Percentiles rank a stretch among this genome's conserved stretches.
These are phyloP conservation scores for Phytomonas serpens DNA, from an alignment of 208 protist genomes.

Conservation along the genomic window DNA sequence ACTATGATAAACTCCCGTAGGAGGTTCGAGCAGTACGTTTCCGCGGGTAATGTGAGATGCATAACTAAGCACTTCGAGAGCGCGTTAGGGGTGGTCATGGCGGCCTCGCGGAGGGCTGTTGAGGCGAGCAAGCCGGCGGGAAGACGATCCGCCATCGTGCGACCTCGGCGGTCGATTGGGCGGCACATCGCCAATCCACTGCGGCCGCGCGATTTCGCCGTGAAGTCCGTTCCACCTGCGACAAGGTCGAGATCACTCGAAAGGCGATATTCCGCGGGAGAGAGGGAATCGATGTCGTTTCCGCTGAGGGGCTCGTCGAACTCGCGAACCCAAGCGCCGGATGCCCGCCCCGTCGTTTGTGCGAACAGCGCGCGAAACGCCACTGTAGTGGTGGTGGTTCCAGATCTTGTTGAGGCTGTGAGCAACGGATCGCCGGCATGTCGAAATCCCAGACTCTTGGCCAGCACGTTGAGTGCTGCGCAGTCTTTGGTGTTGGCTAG, in stretches of 20 bases:
- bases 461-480: conserved; percentile 14
- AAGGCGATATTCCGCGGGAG: conserved; percentile 27
- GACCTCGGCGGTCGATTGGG: conserved; percentile 58
- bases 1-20: conserved; percentile 38
- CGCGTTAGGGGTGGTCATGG: conserved; percentile 11
- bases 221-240: conserved; percentile 20
- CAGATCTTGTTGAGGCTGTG: no score
- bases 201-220: conserved; percentile 26
- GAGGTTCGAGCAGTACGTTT: conserved; percentile 32
- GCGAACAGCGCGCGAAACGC: conserved; percentile 29
- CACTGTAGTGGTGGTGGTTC: neutral
- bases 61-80: conserved; percentile 39
- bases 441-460: conserved; percentile 19
- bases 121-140: conserved; percentile 47
- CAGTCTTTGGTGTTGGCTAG: conserved; percentile 9
- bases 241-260: conserved; percentile 18
- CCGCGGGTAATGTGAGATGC: conserved; percentile 54
- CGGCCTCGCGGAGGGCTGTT: conserved; percentile 13
- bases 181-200: conserved; percentile 19
- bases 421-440: neutral
- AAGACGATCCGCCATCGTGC: conserved; percentile 47
- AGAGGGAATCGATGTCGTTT: conserved; percentile 7
- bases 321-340: conserved; percentile 42
- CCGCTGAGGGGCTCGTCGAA: conserved; percentile 32
- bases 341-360: conserved; percentile 17